A percentile compares a stretch with the other conserved stretches of the same genome.
Conservation (phyloP, 2,329 filamentous ascomycete species). For the Aspergillus ochraceoroseus region DNA sequence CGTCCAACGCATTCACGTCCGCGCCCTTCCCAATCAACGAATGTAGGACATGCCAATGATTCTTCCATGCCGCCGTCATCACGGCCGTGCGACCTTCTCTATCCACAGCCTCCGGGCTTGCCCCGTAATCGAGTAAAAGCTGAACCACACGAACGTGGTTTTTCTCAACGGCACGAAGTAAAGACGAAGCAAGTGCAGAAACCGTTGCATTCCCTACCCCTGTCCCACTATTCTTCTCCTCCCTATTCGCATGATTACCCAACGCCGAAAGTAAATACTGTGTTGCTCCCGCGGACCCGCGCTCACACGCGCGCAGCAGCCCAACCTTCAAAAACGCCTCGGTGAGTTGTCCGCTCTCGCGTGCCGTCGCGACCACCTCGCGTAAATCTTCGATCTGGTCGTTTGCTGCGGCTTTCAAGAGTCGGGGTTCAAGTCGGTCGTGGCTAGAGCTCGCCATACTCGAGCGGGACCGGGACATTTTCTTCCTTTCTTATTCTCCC, state of each 20-base stretch:
- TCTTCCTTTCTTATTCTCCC: not conserved
- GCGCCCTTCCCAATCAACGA: conserved; percentile 36
- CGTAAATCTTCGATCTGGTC: conserved; percentile 35
- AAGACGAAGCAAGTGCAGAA: conserved; percentile 26
- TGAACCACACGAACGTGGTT: conserved; percentile 44
- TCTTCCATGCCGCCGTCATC: conserved; percentile 45
- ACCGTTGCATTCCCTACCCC: no score
- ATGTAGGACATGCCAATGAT: conserved; percentile 39
- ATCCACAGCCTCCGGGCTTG: conserved; percentile 37
- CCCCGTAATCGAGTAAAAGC: conserved; percentile 40
- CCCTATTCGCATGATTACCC: no score
- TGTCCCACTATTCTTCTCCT: conserved; percentile 7
- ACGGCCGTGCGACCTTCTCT: conserved; percentile 44
- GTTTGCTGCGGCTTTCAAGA: conserved; percentile 40
- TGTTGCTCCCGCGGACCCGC: conserved; percentile 31
- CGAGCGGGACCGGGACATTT: conserved; percentile 29
- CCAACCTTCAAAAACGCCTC: conserved; percentile 40
- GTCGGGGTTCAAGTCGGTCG: conserved; percentile 40
- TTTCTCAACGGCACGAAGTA: conserved; percentile 39
- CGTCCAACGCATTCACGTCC: conserved; percentile 34
- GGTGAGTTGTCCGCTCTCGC: conserved; percentile 34
- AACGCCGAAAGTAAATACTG: conserved; percentile 40
- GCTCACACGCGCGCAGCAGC: conserved; percentile 40
- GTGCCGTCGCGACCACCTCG: conserved; percentile 32
- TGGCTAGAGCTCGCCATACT: conserved; percentile 35